Conservation (phyloP, 1,284 basidiomycete genomes). For the Rhizoctonia solani region DNA sequence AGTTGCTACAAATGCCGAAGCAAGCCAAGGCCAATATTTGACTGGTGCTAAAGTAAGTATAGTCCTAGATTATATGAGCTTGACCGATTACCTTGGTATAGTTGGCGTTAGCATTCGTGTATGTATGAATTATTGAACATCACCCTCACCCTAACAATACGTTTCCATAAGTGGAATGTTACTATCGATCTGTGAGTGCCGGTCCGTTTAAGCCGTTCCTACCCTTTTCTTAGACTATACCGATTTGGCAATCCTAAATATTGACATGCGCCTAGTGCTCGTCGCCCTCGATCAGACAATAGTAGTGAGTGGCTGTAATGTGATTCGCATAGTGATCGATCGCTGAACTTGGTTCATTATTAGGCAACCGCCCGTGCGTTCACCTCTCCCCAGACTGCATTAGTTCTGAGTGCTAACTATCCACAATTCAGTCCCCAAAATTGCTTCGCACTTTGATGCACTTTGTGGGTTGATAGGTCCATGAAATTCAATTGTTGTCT, state of each 20-base stretch:
- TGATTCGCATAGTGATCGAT: background rate
- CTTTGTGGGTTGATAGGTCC: constrained; percentile 11
- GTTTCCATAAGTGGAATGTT: constrained; percentile 22
- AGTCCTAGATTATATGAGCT: background rate
- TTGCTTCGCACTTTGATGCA: constrained; percentile 27
- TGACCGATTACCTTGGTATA: background rate
- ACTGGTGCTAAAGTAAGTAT: constrained; percentile 13
- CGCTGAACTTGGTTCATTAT: background rate
- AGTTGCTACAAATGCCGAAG: too few relatives aligned
- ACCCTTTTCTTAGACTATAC: background rate
- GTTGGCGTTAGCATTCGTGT: constrained; percentile 27
- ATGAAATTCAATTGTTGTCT: background rate
- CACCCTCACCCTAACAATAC: background rate
- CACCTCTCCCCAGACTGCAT: too few relatives aligned
- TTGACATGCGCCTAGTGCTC: constrained; percentile 13
- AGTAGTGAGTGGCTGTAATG: constrained; percentile 6
- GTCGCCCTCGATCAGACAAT: constrained; percentile 32
- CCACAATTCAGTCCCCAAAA: constrained; percentile 7
- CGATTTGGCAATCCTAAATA: background rate
- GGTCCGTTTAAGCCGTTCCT: too few relatives aligned
- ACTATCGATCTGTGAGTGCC: constrained; percentile 17
- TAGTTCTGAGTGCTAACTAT: background rate
- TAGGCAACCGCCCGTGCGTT: constrained; percentile 22
- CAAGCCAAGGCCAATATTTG: too few relatives aligned
- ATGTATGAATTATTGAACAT: background rate